Conservation (phyloP, 177 flowering plant species). For the Vitis hybrid region DNA sequence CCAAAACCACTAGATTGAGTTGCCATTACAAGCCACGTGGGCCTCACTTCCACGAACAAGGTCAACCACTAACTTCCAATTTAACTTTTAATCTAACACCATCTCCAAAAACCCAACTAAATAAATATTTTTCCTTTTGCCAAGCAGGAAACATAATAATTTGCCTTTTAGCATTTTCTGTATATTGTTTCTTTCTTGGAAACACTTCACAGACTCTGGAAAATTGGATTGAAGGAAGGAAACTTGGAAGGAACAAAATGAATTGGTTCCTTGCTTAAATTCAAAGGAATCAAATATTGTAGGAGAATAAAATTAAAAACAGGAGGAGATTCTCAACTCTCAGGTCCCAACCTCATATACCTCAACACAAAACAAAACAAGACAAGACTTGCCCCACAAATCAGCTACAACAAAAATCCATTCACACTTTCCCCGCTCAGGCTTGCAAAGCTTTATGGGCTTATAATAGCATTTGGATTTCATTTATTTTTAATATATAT, state of each 20-base stretch:
- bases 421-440: not conserved
- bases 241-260: not conserved
- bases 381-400: not conserved
- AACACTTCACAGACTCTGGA: too few species aligned
- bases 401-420: not conserved
- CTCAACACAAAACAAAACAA: not conserved
- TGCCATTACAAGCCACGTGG: too few species aligned
- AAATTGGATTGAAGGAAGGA: not conserved
- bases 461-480: not conserved
- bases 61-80: too few species aligned
- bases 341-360: not conserved
- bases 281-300: not conserved
- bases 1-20: too few species aligned
- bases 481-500: not conserved
- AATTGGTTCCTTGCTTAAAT: not conserved
- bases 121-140: too few species aligned
- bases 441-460: not conserved
- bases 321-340: not conserved
- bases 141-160: too few species aligned
- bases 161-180: not conserved
- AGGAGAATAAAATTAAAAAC: not conserved
- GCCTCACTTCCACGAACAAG: too few species aligned
- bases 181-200: too few species aligned
- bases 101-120: too few species aligned
- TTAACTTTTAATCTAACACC: too few species aligned